phyloP scores from a whole-genome alignment of 139 green algal species.

The Tetradesmus lagerheimii region DNA sequence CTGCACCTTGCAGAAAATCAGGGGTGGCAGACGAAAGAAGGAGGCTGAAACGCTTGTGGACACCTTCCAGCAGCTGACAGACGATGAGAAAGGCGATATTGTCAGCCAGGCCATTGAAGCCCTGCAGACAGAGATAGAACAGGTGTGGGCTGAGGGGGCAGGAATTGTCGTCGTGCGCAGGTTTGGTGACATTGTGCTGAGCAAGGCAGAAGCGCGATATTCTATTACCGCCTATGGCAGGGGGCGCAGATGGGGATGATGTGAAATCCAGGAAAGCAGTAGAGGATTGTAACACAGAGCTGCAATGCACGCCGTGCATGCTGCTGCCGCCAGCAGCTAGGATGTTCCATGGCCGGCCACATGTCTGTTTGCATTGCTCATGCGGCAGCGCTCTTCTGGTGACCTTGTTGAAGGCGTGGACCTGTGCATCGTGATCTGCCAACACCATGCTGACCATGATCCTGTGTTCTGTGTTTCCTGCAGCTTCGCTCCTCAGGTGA shows the following conservation, averaged over 20 bases:
- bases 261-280: too few relatives aligned
- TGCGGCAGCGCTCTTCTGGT: too few relatives aligned
- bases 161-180: not conserved
- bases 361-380: too few relatives aligned
- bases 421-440: too few relatives aligned
- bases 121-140: slow-evolving; percentile 65
- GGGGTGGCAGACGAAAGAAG: slow-evolving; percentile 38
- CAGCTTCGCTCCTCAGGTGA: slow-evolving; percentile 56
- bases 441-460: too few relatives aligned
- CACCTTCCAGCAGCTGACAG: slow-evolving; percentile 55
- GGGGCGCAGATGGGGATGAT: too few relatives aligned
- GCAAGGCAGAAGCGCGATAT: too few relatives aligned
- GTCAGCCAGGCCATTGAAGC: slow-evolving; percentile 73
- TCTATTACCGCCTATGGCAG: too few relatives aligned
- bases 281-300: not conserved
- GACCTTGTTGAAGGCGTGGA: too few relatives aligned
- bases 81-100: slow-evolving; percentile 81
- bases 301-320: too few relatives aligned
- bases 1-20: slow-evolving; percentile 60
- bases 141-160: not conserved
- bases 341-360: not conserved
- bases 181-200: too few relatives aligned
- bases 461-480: too few relatives aligned
- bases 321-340: not conserved
- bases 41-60: slow-evolving; percentile 45